Evolutionary conservation across 176 grass and related monocot genomes (phyloP), one percentile per base, ranked within the genome.

Genomic region (Ensete ventricosum): DNA sequence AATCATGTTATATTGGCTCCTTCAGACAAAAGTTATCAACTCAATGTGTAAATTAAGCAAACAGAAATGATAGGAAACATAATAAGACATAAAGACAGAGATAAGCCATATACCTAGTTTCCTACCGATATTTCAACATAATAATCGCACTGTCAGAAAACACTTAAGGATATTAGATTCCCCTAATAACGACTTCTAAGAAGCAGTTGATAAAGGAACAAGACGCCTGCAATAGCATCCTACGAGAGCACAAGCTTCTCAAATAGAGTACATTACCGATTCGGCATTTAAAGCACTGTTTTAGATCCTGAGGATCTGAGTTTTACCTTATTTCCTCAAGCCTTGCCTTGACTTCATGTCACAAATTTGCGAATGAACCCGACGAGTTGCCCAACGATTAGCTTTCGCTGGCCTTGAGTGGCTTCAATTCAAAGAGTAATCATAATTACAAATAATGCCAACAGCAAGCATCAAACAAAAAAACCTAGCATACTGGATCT

Each of bases 401-500:
- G 67, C 19, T 8, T 50, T 50, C 29, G 19, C 48, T 50, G 48
- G 67, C 43, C 50, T 50, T 19, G 11, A 43, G 17, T 11, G 34
- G 43, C 43, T 70, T 51, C 43, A 51, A 12, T 65, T 60, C 57
- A n/a, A 60, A 8, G 43, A 70, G 17, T 20, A 50, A 51, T 70
- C 67, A 70, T 70, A 70, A 70, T 70, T 70, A 70, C 67, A 70
- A 70, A 50, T 70, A 3, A 3, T 3, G 34, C 7, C 43, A 70
- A 51, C 43, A 51, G 14, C 9, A 50, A 50, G 67, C 1, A 20
- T 65, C 24, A 26, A 10, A 77, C 76, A 77, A 8, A 80, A 50
- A 17, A 59, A 9, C 29, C 74, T 63, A 91, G 69, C 88, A 82
- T 53, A 93, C 71, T 60, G 90, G 86, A 49, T 98, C 90, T 60